A percentile compares a stretch with the other conserved stretches of the same genome.
Evolutionary conservation across 768 basidiomycete genomes (phyloP).

Genomic region (Porpolomopsis calyptriformis): DNA sequence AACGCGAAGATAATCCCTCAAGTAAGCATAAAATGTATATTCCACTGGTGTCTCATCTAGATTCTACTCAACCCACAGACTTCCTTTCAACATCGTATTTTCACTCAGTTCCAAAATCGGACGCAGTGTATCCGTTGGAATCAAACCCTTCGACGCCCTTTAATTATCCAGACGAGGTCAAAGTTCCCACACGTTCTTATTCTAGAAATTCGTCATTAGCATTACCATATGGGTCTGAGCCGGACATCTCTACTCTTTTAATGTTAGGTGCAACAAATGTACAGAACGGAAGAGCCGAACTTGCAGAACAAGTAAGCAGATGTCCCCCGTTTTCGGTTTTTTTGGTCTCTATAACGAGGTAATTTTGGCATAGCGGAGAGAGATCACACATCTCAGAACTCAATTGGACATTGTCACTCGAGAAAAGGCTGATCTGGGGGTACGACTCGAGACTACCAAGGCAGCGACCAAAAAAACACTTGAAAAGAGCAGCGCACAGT

Average conservation of each 20-base stretch:
- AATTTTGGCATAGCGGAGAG: neutral
- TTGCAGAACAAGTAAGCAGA: constrained; percentile 6
- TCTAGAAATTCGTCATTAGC: constrained; percentile 4
- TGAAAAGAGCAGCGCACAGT: constrained; percentile 6
- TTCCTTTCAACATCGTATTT: neutral
- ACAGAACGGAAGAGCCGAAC: constrained; percentile 4
- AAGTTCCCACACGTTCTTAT: neutral
- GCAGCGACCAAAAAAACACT: constrained; percentile 5
- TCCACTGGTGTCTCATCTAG: neutral
- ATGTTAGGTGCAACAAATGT: constrained; percentile 5
- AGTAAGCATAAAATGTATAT: neutral
- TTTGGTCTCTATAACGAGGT: neutral
- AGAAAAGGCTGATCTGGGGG: neutral
- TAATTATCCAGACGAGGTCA: neutral
- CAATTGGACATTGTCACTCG: neutral
- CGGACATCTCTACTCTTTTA: constrained; percentile 5
- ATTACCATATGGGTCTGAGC: neutral
- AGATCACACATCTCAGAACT: neutral
- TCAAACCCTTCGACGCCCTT: neutral
- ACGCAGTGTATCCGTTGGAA: neutral
- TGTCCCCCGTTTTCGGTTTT: neutral
- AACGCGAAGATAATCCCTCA: neutral
- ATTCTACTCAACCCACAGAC: neutral
- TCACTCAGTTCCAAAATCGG: neutral
- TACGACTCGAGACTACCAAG: constrained; percentile 5